Evolutionary conservation across 2,329 filamentous ascomycete species (phyloP), one percentile per base, ranked within the genome.

Genomic region (Claviceps cyperi): DNA sequence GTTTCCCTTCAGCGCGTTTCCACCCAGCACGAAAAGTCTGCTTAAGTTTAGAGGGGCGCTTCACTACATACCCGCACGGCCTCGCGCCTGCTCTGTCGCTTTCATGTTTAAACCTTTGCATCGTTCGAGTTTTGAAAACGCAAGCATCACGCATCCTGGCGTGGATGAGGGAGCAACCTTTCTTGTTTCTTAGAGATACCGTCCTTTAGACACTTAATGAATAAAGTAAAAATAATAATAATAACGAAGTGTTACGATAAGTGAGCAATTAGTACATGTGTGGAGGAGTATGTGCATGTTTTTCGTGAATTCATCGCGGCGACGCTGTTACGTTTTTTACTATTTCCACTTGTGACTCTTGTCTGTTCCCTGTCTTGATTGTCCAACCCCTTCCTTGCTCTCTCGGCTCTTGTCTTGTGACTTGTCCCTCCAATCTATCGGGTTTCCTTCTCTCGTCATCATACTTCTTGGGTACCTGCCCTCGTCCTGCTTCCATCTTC

Each of bases 1-100:
- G 86, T 94, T 64, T 89, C 85, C 53, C 77, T 94, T 66, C 86
- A 94, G 74, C 85, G 88, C 69, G 86, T 92, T 58, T 91, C 87
- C 50, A 92, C 85, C 54, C 86, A 92, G 72, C 88, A 94, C 75
- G 87, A 94, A 76, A 91, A 90, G 77, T 85, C 81, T 58, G 74
- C 81, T 69, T 90, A 84, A 67, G 66, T 62, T 59, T 43, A 46
- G 14, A 24, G 38, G 50, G 53, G 58, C 59, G 54, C 51, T 50
- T 58, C 60, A 56, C 59, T 62, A 65, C 64, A 68, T 69, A 68
- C 62, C 65, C 64, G 62, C 60, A 59, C 51, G 59, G 57, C 58
- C 55, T 61, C 62, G 57, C 52, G 58, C 62, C 59, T 63, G 63
- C 57, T 58, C 60, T 64, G 66, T 67, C 62, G 58, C 60, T 58